A percentile compares a stretch with the other conserved stretches of the same genome.
phyloP scores from a whole-genome alignment of 2,329 filamentous ascomycete species.

The Paecilomyces variotii region DNA sequence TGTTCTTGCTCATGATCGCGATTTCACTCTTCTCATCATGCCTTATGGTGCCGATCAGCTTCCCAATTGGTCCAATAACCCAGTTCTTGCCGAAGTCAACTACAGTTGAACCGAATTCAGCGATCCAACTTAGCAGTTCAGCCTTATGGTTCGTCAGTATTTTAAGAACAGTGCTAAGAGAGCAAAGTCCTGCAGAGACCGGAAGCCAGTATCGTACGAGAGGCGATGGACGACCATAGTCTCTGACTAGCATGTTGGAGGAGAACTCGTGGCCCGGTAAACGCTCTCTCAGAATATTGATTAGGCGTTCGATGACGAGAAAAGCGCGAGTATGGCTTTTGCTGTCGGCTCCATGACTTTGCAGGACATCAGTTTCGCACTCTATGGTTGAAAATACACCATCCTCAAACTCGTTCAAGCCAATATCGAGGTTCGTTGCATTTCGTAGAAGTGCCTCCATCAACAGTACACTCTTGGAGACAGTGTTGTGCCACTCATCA shows the following conservation, averaged over 20 bases:
- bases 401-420: constrained; percentile 48
- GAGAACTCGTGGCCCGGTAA: constrained; percentile 59
- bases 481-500: constrained; percentile 61
- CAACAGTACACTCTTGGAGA: constrained; percentile 71
- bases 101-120: constrained; percentile 67
- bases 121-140: constrained; percentile 72
- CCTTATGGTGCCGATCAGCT: constrained; percentile 82
- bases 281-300: constrained; percentile 57
- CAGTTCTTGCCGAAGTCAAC: constrained; percentile 95
- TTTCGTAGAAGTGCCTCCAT: constrained; percentile 80
- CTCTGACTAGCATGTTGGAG: constrained; percentile 48
- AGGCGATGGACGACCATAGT: constrained; percentile 67
- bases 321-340: constrained; percentile 3
- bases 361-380: constrained; percentile 51
- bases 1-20: constrained; percentile 91
- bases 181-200: constrained; percentile 61
- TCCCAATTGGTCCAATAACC: constrained; percentile 78
- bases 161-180: constrained; percentile 77
- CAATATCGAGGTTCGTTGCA: constrained; percentile 54
- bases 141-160: constrained; percentile 66
- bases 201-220: constrained; percentile 87
- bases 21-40: constrained; percentile 91
- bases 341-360: constrained; percentile 24
- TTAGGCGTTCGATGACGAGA: constrained; percentile 26
- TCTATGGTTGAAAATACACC: constrained; percentile 51